A percentile compares a stretch with the other conserved stretches of the same genome.
Evolutionary conservation across 2,329 filamentous ascomycete species (phyloP).

Genomic region (Ophiostoma sp.): DNA sequence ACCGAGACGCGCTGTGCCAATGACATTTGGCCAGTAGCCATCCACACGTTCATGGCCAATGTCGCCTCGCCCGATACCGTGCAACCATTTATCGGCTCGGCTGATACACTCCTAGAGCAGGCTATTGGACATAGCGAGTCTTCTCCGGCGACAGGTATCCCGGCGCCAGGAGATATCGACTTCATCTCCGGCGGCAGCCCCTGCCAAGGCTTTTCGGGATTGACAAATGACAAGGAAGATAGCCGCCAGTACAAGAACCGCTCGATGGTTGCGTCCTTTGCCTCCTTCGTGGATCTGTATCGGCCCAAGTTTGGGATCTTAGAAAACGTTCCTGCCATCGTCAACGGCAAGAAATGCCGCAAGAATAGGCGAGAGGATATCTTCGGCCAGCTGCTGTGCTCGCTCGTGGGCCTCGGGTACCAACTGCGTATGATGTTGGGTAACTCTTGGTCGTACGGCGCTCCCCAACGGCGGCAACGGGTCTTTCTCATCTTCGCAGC

Average conservation of each 20-base stretch:
- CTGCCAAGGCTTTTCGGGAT: constrained; percentile 70
- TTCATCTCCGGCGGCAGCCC: constrained; percentile 73
- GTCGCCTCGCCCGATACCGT: constrained; percentile 42
- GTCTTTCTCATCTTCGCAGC: constrained; percentile 73
- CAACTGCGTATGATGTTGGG: constrained; percentile 68
- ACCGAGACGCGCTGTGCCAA: constrained; percentile 67
- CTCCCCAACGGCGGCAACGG: constrained; percentile 64
- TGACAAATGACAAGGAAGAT: constrained; percentile 61
- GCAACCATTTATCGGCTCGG: constrained; percentile 66
- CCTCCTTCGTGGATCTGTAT: constrained; percentile 72
- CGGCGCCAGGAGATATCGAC: constrained; percentile 63
- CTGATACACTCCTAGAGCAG: constrained; percentile 64
- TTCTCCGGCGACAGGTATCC: constrained; percentile 44
- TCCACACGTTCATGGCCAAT: constrained; percentile 76
- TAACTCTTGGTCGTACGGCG: constrained; percentile 69
- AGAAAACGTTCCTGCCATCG: constrained; percentile 72
- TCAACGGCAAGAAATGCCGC: constrained; percentile 31
- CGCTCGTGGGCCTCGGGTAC: constrained; percentile 74
- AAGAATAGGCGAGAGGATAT: constrained; percentile 59
- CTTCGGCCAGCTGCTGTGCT: constrained; percentile 71
- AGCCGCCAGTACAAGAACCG: constrained; percentile 65
- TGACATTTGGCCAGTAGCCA: constrained; percentile 62
- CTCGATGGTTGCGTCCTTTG: constrained; percentile 75
- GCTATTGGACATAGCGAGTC: constrained; percentile 50
- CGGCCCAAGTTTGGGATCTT: constrained; percentile 72